phyloP scores from a whole-genome alignment of 495 filamentous ascomycete genomes.

The Chaetomium cochliodes region DNA sequence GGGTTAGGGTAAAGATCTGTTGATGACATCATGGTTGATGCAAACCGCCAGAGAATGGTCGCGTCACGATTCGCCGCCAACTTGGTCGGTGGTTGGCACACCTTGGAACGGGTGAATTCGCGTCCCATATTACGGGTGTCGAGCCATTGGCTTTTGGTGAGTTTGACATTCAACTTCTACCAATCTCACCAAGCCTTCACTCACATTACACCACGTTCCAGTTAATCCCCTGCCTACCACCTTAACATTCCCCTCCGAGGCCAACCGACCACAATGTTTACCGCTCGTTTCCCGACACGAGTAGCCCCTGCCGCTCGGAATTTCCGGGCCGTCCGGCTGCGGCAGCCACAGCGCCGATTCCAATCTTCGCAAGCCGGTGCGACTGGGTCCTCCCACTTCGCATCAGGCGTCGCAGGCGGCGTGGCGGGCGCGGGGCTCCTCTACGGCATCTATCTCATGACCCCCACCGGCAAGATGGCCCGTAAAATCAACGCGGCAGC shows the following conservation, averaged over 20 bases:
- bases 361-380: constrained; percentile 25
- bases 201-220: not conserved
- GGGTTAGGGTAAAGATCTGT: no score
- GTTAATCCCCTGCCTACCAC: not conserved
- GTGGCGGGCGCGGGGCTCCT: constrained; percentile 36
- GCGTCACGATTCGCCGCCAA: no score
- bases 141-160: no score
- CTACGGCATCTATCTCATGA: constrained; percentile 57
- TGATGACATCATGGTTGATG: no score
- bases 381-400: constrained; percentile 38
- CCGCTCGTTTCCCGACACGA: not conserved
- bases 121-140: no score
- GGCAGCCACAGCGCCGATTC: constrained; percentile 9
- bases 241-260: not conserved
- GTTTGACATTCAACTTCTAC: no score
- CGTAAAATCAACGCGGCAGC: constrained; percentile 47
- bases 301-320: not conserved
- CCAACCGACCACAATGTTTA: constrained; percentile 3
- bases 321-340: not conserved
- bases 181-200: not conserved
- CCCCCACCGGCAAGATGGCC: constrained; percentile 53
- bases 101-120: no score
- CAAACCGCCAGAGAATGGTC: no score
- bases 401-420: constrained; percentile 53
- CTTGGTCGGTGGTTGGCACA: no score